These are phyloP conservation scores for Boletus pseudo-olivaceus DNA, from an alignment of 768 basidiomycete genomes.

Conservation along the genomic window DNA sequence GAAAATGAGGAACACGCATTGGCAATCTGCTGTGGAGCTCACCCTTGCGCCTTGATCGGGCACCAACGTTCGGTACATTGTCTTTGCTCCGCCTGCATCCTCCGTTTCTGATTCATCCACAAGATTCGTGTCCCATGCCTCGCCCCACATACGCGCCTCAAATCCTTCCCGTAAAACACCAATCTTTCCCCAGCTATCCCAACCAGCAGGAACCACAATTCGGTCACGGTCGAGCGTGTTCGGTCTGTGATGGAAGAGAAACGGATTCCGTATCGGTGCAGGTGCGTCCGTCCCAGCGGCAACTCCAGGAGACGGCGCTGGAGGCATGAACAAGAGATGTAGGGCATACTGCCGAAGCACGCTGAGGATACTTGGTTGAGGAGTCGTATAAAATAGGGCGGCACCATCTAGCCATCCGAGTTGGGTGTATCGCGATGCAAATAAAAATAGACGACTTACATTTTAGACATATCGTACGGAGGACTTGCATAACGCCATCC, in stretches of 20 bases:
- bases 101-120: constrained; percentile 40
- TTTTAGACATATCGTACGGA: constrained; percentile 87
- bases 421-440: background rate
- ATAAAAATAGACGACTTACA: constrained; percentile 51
- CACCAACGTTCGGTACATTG: constrained; percentile 66
- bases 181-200: constrained; percentile 99
- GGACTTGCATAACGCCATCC: constrained; percentile 92
- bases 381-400: constrained; percentile 86
- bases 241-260: constrained; percentile 83
- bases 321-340: constrained; percentile 59
- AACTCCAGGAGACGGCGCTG: constrained; percentile 50
- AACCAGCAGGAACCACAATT: constrained; percentile 90
- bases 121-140: constrained; percentile 75
- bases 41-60: constrained; percentile 76
- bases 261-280: constrained; percentile 66
- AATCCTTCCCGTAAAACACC: constrained; percentile 87
- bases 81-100: constrained; percentile 54
- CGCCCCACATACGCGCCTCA: constrained; percentile 75
- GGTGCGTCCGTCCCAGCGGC: constrained; percentile 33
- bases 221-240: constrained; percentile 92
- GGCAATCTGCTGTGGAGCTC: constrained; percentile 13
- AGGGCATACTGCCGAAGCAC: constrained; percentile 80
- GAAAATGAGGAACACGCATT: background rate
- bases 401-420: constrained; percentile 71
- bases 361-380: constrained; percentile 68